Base-by-base conservation (phyloP, 2,329 filamentous ascomycete genomes). In the Beauveria sp. region DNA sequence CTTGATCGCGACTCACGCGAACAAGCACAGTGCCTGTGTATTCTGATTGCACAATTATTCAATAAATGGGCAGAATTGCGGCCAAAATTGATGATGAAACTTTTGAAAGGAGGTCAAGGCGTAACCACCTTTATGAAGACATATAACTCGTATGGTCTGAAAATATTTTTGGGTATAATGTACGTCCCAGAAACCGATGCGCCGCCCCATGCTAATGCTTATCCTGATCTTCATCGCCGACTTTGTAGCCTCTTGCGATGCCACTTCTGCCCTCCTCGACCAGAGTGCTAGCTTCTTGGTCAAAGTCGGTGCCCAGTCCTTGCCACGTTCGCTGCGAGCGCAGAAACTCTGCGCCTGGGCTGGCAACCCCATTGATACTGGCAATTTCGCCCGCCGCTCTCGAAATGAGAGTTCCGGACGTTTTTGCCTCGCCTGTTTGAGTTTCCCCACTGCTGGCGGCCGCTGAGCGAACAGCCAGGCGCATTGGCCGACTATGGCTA, bases 211-310 rank as follows among this genome's bases (percentile, higher is more conserved):
- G 58, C 58, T 55, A 75, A 63, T 72, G 70, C 60, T 71, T 71
- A 67, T 54, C 66, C 65, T 68, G 42, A 10, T 52, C 67, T 54
- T 78, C 79, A 22, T 86, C 84, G 8, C 89, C 90, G 58, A 95
- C 88, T 0, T 80, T 85, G 77, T 99, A 99, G 0, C 93, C 95
- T 68, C 90, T 86, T 40, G 95, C 95, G 61, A 98, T 86, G 18
- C 95, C 95, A 66, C 87, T 89, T 65, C 91, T 84, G 1, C 95
- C 95, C 74, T 97, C 87, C 70, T 96, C 91, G 62, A 99, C 83
- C 20, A 84, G 72, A 1, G 89, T 87, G 61, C 89, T 78, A n/a
- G 78, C 76, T 58, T 84, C 80, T 16, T 77, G 77, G n/a, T 75
- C 65, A 68, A 92, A 96, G 71, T 99, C 95, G 64, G 86, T 96